Evolutionary conservation across 768 basidiomycete genomes (phyloP), one percentile per base, ranked within the genome.

Genomic region (Steccherinum ochraceum): DNA sequence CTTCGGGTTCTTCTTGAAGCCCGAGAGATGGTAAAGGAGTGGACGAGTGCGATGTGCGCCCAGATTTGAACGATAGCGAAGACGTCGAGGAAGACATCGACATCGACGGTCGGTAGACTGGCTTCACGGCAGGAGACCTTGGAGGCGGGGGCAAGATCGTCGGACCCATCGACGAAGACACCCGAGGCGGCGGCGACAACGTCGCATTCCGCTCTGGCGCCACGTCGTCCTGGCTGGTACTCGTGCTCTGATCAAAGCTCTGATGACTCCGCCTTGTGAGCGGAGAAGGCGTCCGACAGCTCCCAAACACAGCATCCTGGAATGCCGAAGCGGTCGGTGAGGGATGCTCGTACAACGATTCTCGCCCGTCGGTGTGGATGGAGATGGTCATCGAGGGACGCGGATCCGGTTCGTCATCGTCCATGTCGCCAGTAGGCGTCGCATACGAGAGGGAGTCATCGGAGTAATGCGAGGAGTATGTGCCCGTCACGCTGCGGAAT

Each of bases 281-380:
- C 7, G 52, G 47, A 18, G 61, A 62, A 2, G 58, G 60, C 24
- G 59, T 49, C 19, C 63, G 58, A 57, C 50, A 61, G 45, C 57
- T 62, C 20, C 53, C 62, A 44, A 70, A 73, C 40, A 78, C 62
- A 13, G 74, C 78, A 56, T 87, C 85, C 23, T 80, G 78, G 67
- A 90, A 90, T n/a, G 84, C 85, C n/a, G 87, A 89, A 4, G 75
- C 81, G 3, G 86, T 86, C 1, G 87, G 88, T 10, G 87, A 89
- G 3, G 78, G 73, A 55, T 81, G 80, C 10, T 84, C 83, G 62
- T 84, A 84, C 24, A 82, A 56, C 18, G 86, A 85, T 3, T 71
- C 77, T 39, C 83, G 73, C 55, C 71, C 74, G 16, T 65, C 56
- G 11, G 74, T 56, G 62, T 64, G 61, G 2, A 77, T 64, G 20